Evolutionary conservation across 139 green algal genomes (phyloP).

Genomic region (Chlamydomonas incerta): DNA sequence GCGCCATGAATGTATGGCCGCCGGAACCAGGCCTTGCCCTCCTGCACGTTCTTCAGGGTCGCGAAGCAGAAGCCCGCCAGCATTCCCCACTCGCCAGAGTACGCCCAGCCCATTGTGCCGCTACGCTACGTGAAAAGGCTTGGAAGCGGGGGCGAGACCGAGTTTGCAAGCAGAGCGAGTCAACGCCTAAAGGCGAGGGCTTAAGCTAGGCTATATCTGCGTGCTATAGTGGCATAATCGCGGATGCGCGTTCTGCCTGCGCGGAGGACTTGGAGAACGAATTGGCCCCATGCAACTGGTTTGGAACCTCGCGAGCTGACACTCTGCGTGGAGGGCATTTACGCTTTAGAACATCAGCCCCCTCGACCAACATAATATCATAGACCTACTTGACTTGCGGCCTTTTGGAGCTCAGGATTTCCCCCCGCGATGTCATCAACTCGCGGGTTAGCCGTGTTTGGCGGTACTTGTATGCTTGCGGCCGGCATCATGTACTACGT

Average conservation of each 20-base stretch:
- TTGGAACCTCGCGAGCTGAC: too few relatives aligned
- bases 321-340: too few relatives aligned
- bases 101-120: slow-evolving; percentile 43
- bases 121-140: background rate
- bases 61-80: slow-evolving; percentile 46
- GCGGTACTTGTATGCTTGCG: background rate
- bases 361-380: too few relatives aligned
- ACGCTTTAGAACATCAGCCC: too few relatives aligned
- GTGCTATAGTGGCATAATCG: too few relatives aligned
- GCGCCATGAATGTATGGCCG: slow-evolving; percentile 48
- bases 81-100: slow-evolving; percentile 44
- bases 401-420: background rate
- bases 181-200: too few relatives aligned
- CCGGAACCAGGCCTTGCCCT: slow-evolving; percentile 44
- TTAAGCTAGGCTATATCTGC: too few relatives aligned
- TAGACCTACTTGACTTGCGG: too few relatives aligned
- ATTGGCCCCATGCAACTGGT: too few relatives aligned
- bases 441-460: background rate
- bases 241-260: too few relatives aligned
- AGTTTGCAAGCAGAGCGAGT: background rate
- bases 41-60: slow-evolving; percentile 36
- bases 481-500: slow-evolving; percentile 21
- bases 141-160: background rate
- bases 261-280: too few relatives aligned
- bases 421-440: background rate